Percentiles rank a stretch among this genome's conserved stretches.
phyloP scores from a whole-genome alignment of 208 protist species.

The Porcisia hertigi region DNA sequence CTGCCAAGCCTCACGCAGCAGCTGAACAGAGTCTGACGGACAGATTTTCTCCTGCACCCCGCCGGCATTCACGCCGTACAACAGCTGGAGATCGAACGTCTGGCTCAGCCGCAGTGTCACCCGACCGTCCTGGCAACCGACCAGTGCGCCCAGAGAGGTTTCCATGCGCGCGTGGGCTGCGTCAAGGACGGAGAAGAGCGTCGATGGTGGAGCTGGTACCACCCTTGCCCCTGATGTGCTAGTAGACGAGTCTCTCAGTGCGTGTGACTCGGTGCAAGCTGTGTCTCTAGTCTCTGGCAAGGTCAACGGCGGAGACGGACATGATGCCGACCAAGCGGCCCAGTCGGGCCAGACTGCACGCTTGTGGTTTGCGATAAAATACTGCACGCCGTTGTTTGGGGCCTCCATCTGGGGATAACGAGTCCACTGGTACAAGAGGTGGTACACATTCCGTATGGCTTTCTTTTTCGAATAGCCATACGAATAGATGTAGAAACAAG shows the following conservation, averaged over 20 bases:
- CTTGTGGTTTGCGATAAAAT: not conserved
- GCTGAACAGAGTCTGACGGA: slow-evolving; percentile 14
- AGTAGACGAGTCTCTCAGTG: not conserved
- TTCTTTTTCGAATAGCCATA: not conserved
- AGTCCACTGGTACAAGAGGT: slow-evolving; percentile 8
- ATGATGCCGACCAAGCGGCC: not conserved
- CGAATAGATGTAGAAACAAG: not conserved
- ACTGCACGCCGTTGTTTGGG: not conserved
- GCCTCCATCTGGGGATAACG: slow-evolving; percentile 4
- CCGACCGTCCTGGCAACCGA: slow-evolving; percentile 8
- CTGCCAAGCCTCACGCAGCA: slow-evolving; percentile 24
- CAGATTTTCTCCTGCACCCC: not conserved
- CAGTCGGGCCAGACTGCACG: not conserved
- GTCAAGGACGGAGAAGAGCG: slow-evolving; percentile 9
- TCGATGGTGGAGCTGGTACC: not conserved
- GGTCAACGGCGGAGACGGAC: not conserved
- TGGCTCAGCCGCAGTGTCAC: slow-evolving; percentile 29
- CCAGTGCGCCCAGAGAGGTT: slow-evolving; percentile 1
- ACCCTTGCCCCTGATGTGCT: not conserved
- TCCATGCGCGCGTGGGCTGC: slow-evolving; percentile 4
- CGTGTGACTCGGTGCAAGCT: not conserved
- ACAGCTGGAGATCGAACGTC: slow-evolving; percentile 28
- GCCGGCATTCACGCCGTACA: not conserved
- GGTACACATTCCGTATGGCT: slow-evolving; percentile 1
- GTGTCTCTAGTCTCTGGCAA: not conserved